Evolutionary conservation across 2,329 filamentous ascomycete genomes (phyloP).

Genomic region (Clonostachys rosea): DNA sequence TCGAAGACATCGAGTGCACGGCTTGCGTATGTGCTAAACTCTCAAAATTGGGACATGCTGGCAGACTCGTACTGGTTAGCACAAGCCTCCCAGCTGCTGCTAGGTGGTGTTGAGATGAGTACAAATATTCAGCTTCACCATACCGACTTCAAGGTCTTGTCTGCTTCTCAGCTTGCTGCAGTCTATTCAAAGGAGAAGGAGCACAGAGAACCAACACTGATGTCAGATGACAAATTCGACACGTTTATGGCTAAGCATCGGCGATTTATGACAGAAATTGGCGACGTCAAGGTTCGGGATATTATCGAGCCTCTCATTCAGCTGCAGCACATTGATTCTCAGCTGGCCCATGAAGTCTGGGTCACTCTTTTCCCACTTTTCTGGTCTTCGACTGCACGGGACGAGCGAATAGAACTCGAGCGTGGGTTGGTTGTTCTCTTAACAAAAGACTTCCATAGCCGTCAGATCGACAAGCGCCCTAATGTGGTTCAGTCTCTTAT

Average conservation of each 20-base stretch:
- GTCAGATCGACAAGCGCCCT: slow-evolving; percentile 90
- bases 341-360: slow-evolving; percentile 87
- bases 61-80: slow-evolving; percentile 95
- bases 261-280: slow-evolving; percentile 78
- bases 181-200: slow-evolving; percentile 78
- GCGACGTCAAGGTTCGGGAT: slow-evolving; percentile 83
- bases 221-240: slow-evolving; percentile 81
- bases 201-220: slow-evolving; percentile 54
- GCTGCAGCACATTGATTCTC: slow-evolving; percentile 82
- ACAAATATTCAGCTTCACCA: slow-evolving; percentile 71
- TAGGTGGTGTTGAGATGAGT: slow-evolving; percentile 86
- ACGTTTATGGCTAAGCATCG: slow-evolving; percentile 71
- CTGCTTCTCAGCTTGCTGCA: slow-evolving; percentile 68
- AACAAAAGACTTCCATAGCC: slow-evolving; percentile 91
- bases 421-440: slow-evolving; percentile 85
- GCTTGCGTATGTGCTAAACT: slow-evolving; percentile 80
- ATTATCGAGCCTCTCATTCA: slow-evolving; percentile 86
- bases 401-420: slow-evolving; percentile 87
- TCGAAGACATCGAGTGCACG: slow-evolving; percentile 89
- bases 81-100: slow-evolving; percentile 87
- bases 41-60: slow-evolving; percentile 96
- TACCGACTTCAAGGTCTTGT: slow-evolving; percentile 78
- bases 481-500: slow-evolving; percentile 94
- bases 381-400: slow-evolving; percentile 83
- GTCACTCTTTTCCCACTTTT: slow-evolving; percentile 85